phyloP scores from a whole-genome alignment of 495 filamentous ascomycete species.

The Hypoxylon subgilvum region DNA sequence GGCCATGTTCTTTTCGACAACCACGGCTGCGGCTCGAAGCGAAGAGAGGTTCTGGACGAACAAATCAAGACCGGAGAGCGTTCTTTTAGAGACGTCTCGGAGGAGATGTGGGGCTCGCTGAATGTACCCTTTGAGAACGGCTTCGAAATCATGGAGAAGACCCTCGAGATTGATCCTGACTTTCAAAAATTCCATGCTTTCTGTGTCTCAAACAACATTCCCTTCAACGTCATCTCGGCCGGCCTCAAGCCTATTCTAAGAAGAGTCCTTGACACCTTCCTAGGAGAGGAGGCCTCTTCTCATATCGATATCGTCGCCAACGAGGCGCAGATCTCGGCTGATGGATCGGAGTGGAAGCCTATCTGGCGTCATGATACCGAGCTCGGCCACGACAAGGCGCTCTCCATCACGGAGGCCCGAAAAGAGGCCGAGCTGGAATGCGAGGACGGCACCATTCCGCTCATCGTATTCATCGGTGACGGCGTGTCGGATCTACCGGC shows the following conservation, averaged over 20 bases:
- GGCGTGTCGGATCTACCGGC: constrained; percentile 78
- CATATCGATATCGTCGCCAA: constrained; percentile 76
- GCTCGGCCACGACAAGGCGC: constrained; percentile 73
- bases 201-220: constrained; percentile 68
- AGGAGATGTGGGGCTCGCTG: constrained; percentile 78
- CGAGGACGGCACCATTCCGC: constrained; percentile 67
- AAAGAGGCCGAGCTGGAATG: constrained; percentile 57
- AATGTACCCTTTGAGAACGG: constrained; percentile 75
- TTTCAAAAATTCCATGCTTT: constrained; percentile 72
- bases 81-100: constrained; percentile 74
- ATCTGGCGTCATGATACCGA: constrained; percentile 73
- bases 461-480: constrained; percentile 79
- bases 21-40: constrained; percentile 66
- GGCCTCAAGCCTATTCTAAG: constrained; percentile 71
- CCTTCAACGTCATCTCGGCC: constrained; percentile 76
- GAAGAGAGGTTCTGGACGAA: constrained; percentile 64
- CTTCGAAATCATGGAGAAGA: constrained; percentile 70
- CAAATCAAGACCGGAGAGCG: constrained; percentile 72
- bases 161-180: constrained; percentile 68
- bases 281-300: constrained; percentile 61
- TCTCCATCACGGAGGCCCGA: constrained; percentile 67
- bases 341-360: constrained; percentile 70
- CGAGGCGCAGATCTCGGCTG: constrained; percentile 64
- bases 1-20: constrained; percentile 75
- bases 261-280: constrained; percentile 66